Base-by-base conservation (phyloP, 148 eudicot genomes). In the Agrostemma githago region DNA sequence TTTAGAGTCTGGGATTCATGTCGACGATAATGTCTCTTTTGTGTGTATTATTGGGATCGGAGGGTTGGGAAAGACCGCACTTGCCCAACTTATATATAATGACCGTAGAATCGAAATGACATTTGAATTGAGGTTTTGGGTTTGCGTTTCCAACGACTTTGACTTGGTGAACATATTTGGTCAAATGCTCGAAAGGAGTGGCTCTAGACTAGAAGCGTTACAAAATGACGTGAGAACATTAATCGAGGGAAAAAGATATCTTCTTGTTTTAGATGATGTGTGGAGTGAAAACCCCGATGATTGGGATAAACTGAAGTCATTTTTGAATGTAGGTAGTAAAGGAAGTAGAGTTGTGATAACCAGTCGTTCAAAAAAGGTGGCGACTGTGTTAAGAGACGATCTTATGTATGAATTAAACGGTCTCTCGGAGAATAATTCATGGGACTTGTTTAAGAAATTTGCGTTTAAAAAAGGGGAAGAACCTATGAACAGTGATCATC, bases 401-500 rank as follows among this genome's bases (percentile, higher is more conserved):
- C 51, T 46, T 46, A 6, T 46, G 51, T 46, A 46, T 46, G 51
- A 46, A 5, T 46, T 46, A 46, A 0, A 63, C 9, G n/a, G 42
- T 37, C 43, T 63, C 42, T 64, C 44, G 41, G 44, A 38, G 16
- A 16, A 64, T 16, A 11, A 6, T 21, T 69, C 59, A 2, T 48
- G 59, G 72, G 48, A 37, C 15, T 69, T 69, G 40, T 42, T 19
- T 2, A 68, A 17, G 57, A 20, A 2, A 51, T 37, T 21, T 20
- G 79, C 77, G 19, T 76, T 80, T 72, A 7, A 44, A 6, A 59
- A 20, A 41, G 70, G 61, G 10, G 12, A 34, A 15, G 41, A n/a
- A 59, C 43, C 68, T 9, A 4, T 8, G 2, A 57, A 38, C 34
- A 15, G 20, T 3, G 39, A 9, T 62, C 37, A 21, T 21, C 66